These are phyloP conservation scores for Candida jianshihensis DNA, from an alignment of 805 yeast genomes.

Conservation along the genomic window DNA sequence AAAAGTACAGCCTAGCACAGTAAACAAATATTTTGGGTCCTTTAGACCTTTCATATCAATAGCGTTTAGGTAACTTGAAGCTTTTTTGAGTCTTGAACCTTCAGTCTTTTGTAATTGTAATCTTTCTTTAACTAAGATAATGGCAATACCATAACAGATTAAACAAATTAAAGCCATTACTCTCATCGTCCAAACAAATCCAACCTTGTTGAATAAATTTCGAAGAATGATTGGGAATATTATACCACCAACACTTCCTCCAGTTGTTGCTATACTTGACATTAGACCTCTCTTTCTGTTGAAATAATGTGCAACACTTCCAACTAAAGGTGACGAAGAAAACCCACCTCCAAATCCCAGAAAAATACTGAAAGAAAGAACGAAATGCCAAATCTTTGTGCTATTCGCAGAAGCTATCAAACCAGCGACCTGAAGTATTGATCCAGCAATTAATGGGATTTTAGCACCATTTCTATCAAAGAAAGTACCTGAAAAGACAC, in stretches of 20 bases:
- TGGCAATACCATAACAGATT: slow-evolving; percentile 29
- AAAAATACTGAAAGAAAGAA: slow-evolving; percentile 49
- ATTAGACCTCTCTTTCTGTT: slow-evolving; percentile 51
- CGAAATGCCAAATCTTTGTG: slow-evolving; percentile 49
- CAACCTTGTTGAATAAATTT: slow-evolving; percentile 40
- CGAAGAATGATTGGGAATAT: slow-evolving; percentile 49
- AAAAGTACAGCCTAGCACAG: slow-evolving; percentile 35
- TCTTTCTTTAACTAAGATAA: slow-evolving; percentile 35
- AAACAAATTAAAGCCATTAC: slow-evolving; percentile 42
- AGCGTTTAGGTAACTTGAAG: slow-evolving; percentile 12
- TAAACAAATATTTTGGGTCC: slow-evolving; percentile 37
- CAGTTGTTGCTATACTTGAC: slow-evolving; percentile 41
- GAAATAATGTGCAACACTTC: slow-evolving; percentile 64
- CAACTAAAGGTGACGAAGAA: slow-evolving; percentile 54
- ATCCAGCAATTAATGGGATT: slow-evolving; percentile 37
- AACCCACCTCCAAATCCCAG: slow-evolving; percentile 56
- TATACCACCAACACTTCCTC: slow-evolving; percentile 55
- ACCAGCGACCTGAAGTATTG: slow-evolving; percentile 42
- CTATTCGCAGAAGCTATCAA: slow-evolving; percentile 51
- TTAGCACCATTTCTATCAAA: slow-evolving; percentile 59
- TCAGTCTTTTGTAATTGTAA: slow-evolving; percentile 21
- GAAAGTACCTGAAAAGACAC: slow-evolving; percentile 48
- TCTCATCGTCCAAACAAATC: slow-evolving; percentile 56
- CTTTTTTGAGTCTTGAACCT: slow-evolving; percentile 20
- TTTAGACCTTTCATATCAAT: slow-evolving; percentile 33